These are phyloP conservation scores for Neoconidiobolus thromboides DNA, from an alignment of 371 early-diverging fungal genomes.

Conservation along the genomic window DNA sequence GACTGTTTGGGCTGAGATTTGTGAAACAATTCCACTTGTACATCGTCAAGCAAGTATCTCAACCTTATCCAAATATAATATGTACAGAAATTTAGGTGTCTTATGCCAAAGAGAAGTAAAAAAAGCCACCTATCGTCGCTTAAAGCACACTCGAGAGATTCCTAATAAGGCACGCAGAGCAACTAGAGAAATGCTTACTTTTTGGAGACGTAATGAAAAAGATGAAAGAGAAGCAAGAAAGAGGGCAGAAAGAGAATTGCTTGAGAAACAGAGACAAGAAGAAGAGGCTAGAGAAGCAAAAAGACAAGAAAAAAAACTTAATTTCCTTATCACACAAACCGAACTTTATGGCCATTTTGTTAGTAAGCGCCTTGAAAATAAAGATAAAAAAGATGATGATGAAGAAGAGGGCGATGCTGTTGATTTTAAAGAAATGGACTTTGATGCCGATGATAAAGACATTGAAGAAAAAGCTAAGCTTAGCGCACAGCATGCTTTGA, in stretches of 20 bases:
- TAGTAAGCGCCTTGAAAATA: constrained; percentile 47
- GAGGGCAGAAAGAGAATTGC: constrained; percentile 76
- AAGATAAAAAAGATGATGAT: constrained; percentile 9
- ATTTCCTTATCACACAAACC: constrained; percentile 92
- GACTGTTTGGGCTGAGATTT: background rate
- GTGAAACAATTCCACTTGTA: constrained; percentile 2
- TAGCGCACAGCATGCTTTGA: constrained; percentile 60
- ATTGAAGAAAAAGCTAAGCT: constrained; percentile 47
- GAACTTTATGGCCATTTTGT: constrained; percentile 96
- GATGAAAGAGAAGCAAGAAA: constrained; percentile 80
- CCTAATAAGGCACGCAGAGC: constrained; percentile 12
- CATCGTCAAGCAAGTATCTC: background rate
- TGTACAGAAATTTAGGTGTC: constrained; percentile 22
- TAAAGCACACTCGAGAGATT: constrained; percentile 12
- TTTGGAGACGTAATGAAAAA: constrained; percentile 80
- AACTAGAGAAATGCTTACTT: constrained; percentile 42
- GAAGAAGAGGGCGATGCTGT: constrained; percentile 22
- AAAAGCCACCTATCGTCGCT: constrained; percentile 17
- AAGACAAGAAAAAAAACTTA: constrained; percentile 85
- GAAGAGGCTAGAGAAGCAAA: constrained; percentile 79
- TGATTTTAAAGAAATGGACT: constrained; percentile 42
- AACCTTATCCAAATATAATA: background rate
- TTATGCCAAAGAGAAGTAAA: constrained; percentile 33
- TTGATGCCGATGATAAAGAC: constrained; percentile 54
- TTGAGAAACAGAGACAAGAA: constrained; percentile 60